Evolutionary conservation across 208 protist genomes (phyloP).

Genomic region (Leishmania amazonensis): DNA sequence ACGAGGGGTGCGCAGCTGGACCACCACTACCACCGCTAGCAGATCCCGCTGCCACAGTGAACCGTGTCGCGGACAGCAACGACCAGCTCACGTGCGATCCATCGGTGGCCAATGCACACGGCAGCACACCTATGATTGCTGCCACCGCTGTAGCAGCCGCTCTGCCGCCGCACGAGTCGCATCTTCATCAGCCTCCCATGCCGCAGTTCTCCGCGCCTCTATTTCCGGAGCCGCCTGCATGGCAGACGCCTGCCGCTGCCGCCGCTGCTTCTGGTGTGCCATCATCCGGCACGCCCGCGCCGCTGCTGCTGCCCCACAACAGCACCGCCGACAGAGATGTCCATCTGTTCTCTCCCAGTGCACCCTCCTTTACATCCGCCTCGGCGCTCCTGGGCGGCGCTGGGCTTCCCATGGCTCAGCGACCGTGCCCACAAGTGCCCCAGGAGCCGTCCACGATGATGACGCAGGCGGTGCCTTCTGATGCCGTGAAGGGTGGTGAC

Average conservation of each 20-base stretch:
- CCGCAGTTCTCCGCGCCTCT: slow-evolving; percentile 39
- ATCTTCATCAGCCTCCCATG: neutral
- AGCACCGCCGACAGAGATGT: neutral
- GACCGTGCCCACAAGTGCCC: neutral
- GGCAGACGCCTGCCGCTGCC: neutral
- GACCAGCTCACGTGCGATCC: slow-evolving; percentile 42
- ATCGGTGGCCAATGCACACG: slow-evolving; percentile 5
- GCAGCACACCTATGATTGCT: too few relatives aligned
- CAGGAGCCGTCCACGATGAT: neutral
- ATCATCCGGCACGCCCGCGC: neutral
- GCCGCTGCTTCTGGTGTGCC: neutral
- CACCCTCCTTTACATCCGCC: slow-evolving; percentile 5
- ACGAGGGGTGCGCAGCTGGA: neutral
- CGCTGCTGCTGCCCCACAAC: neutral
- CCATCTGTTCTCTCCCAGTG: neutral
- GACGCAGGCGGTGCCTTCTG: neutral
- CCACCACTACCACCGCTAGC: neutral
- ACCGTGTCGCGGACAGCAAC: neutral
- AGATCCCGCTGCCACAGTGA: neutral
- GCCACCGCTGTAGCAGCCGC: neutral
- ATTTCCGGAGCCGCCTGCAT: slow-evolving; percentile 40
- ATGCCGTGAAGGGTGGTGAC: neutral
- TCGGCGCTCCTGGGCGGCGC: slow-evolving; percentile 4
- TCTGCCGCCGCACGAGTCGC: neutral
- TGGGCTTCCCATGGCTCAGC: slow-evolving; percentile 9